These are phyloP conservation scores for Cetraspora pellucida DNA, from an alignment of 192 early-diverging fungal species.

Conservation along the genomic window DNA sequence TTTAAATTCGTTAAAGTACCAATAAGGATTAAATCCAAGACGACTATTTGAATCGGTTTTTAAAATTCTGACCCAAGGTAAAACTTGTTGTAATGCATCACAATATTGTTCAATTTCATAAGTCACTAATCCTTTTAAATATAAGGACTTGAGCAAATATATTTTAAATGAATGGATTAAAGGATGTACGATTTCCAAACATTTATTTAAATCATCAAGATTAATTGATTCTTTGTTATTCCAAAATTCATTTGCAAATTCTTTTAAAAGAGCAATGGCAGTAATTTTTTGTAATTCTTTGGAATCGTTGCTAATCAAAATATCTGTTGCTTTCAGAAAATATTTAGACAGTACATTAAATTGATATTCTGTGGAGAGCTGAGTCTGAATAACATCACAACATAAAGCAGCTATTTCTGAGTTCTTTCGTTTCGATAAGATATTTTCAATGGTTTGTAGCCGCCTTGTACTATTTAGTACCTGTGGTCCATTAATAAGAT, in stretches of 20 bases:
- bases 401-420: conserved; percentile 26
- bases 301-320: neutral
- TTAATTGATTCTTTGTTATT: neutral
- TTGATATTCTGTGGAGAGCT: neutral
- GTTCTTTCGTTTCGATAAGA: neutral
- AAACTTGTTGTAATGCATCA: neutral
- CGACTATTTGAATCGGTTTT: neutral
- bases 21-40: conserved; percentile 34
- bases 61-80: conserved; percentile 30
- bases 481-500: neutral
- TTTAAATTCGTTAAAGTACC: neutral
- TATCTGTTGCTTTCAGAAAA: neutral
- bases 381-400: conserved; percentile 30
- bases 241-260: conserved; percentile 29
- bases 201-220: neutral
- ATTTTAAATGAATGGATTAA: conserved; percentile 28
- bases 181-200: neutral
- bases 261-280: conserved; percentile 29
- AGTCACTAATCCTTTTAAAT: conserved; percentile 9
- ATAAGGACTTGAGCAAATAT: conserved; percentile 26
- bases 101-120: conserved; percentile 30
- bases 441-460: conserved; percentile 20
- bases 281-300: conserved; percentile 22
- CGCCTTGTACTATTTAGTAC: neutral
- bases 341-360: neutral